phyloP scores from a whole-genome alignment of 257 asterid genomes.

The Solanum stenotomum region DNA sequence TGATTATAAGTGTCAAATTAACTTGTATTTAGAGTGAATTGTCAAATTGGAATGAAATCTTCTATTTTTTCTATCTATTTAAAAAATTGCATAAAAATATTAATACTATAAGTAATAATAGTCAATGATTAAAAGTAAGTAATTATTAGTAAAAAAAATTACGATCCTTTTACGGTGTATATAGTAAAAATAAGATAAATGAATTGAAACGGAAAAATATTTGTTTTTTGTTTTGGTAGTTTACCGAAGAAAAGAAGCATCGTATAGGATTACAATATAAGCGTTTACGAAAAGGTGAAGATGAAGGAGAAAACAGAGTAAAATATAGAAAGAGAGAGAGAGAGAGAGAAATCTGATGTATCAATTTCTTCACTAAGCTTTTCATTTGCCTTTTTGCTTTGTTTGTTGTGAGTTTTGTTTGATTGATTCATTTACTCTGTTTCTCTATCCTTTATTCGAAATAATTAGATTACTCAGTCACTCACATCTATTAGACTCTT shows the following conservation, averaged over 20 bases:
- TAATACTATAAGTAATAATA: too few species aligned
- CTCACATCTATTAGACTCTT: background rate
- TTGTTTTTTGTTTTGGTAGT: background rate
- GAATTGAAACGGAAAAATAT: background rate
- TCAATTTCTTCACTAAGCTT: background rate
- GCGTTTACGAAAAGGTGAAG: constrained; percentile 4
- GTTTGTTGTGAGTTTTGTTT: background rate
- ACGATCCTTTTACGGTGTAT: background rate
- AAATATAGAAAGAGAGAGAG: background rate
- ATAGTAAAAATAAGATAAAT: background rate
- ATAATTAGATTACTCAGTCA: background rate
- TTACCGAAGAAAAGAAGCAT: background rate
- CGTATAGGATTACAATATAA: background rate
- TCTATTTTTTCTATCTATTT: background rate
- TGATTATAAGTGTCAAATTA: too few species aligned
- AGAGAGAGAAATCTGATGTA: background rate
- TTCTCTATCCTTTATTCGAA: background rate
- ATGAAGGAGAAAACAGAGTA: background rate
- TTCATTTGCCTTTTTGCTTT: background rate
- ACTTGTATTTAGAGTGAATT: too few species aligned
- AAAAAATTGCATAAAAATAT: background rate
- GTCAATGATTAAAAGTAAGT: background rate
- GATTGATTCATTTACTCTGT: background rate
- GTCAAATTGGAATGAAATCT: too few species aligned
- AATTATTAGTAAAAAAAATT: background rate